phyloP scores from a whole-genome alignment of 805 yeast genomes.

The Cyberlindnera petersonii region DNA sequence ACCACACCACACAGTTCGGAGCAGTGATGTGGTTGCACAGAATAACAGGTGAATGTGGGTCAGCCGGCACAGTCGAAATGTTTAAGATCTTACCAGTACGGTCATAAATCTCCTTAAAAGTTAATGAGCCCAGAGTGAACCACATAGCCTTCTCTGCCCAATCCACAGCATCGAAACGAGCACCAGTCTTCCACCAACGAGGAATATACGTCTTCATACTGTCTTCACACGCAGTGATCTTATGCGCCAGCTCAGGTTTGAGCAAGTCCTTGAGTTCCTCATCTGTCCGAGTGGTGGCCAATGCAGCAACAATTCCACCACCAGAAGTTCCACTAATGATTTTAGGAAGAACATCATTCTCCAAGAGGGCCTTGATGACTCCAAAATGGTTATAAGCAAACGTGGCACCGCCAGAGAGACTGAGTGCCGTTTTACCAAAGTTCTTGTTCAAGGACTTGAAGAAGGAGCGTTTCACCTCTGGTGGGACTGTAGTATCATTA shows the following conservation, averaged over 20 bases:
- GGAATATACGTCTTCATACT: conserved; percentile 56
- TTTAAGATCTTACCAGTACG: conserved; percentile 69
- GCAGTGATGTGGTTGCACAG: conserved; percentile 72
- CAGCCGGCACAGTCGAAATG: conserved; percentile 76
- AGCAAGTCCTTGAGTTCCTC: conserved; percentile 56
- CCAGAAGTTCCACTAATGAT: conserved; percentile 79
- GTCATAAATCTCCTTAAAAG: conserved; percentile 66
- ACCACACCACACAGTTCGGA: conserved; percentile 81
- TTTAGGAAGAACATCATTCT: conserved; percentile 60
- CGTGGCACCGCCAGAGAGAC: conserved; percentile 76
- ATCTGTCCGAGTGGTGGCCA: conserved; percentile 65
- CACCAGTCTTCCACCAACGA: conserved; percentile 72
- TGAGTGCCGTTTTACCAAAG: conserved; percentile 68
- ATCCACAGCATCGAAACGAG: conserved; percentile 67
- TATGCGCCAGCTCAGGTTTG: conserved; percentile 53
- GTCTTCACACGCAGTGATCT: conserved; percentile 68
- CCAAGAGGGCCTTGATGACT: conserved; percentile 64
- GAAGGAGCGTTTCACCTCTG: conserved; percentile 43
- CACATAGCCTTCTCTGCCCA: conserved; percentile 70
- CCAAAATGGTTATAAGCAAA: conserved; percentile 79
- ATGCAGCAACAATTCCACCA: conserved; percentile 74
- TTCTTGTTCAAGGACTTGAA: conserved; percentile 58
- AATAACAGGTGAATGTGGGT: conserved; percentile 77
- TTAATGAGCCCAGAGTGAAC: conserved; percentile 69
- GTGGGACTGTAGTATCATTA: conserved; percentile 35